Evolutionary conservation across 2,329 filamentous ascomycete species (phyloP).

Genomic region (Penicillium sp.): DNA sequence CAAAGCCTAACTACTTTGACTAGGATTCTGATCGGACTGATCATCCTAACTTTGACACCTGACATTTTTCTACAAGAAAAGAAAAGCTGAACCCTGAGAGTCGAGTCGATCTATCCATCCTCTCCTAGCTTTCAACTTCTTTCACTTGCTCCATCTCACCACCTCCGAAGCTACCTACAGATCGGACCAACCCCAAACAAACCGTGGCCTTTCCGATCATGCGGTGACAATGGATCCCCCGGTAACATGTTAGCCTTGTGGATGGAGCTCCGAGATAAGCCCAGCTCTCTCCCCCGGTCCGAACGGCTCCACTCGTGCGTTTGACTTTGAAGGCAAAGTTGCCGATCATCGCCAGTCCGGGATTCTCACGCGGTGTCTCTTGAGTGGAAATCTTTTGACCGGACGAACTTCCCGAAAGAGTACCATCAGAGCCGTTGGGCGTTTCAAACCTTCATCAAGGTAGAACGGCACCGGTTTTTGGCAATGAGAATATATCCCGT

Average conservation of each 20-base stretch:
- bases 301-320: background rate
- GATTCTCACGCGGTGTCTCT: slow-evolving; percentile 7
- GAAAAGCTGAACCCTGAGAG: background rate
- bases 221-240: slow-evolving; percentile 1
- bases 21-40: slow-evolving; percentile 12
- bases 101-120: background rate
- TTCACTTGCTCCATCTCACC: background rate
- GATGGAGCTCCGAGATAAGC: slow-evolving; percentile 2
- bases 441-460: slow-evolving; percentile 10
- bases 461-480: background rate
- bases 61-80: background rate
- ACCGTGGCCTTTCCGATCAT: background rate
- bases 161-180: too few relatives aligned
- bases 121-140: background rate
- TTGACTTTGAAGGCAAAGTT: slow-evolving; percentile 6
- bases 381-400: slow-evolving; percentile 2
- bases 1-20: background rate
- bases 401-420: slow-evolving; percentile 12
- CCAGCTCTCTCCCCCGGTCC: background rate
- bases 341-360: slow-evolving; percentile 16
- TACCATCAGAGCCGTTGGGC: slow-evolving; percentile 16
- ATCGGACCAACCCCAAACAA: background rate
- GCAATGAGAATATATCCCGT: background rate
- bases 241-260: slow-evolving; percentile 3
- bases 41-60: slow-evolving; percentile 8